Evolutionary conservation across 345 rosid species (phyloP).

Genomic region (Citrus inodora): DNA sequence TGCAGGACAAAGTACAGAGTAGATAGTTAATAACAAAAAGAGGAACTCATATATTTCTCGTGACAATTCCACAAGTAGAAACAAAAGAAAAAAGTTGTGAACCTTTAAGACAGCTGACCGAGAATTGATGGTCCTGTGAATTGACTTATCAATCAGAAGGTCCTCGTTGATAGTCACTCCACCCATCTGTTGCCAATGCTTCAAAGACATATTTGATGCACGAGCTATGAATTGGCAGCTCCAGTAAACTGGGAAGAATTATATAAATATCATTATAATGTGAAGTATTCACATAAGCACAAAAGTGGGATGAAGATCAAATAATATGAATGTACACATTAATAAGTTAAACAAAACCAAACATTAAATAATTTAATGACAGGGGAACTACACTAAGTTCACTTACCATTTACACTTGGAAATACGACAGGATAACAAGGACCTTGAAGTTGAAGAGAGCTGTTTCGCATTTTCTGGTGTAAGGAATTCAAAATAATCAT

Average conservation of each 20-base stretch:
- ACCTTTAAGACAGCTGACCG: slow-evolving; percentile 91
- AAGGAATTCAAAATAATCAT: slow-evolving; percentile 89
- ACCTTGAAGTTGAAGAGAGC: slow-evolving; percentile 93
- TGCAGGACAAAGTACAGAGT: not conserved
- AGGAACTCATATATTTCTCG: not conserved
- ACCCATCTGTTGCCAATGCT: slow-evolving; percentile 93
- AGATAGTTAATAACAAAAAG: slow-evolving; percentile 8
- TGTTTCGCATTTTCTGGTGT: slow-evolving; percentile 85
- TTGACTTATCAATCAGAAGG: slow-evolving; percentile 78
- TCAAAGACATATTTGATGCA: slow-evolving; percentile 76
- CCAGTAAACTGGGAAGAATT: slow-evolving; percentile 65
- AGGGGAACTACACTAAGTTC: not conserved
- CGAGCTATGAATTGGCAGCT: slow-evolving; percentile 91
- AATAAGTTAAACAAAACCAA: slow-evolving; percentile 3
- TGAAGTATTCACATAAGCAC: not conserved
- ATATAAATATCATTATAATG: not conserved
- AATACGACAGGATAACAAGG: slow-evolving; percentile 96
- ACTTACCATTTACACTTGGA: slow-evolving; percentile 85
- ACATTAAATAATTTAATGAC: not conserved
- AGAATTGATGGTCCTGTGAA: slow-evolving; percentile 73
- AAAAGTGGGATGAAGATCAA: not conserved
- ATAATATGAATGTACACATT: not conserved
- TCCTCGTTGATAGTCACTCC: slow-evolving; percentile 82
- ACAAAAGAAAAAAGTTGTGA: slow-evolving; percentile 4
- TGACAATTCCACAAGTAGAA: not conserved